phyloP scores from a whole-genome alignment of 148 eudicot species.

The Chenopodium formosanum region DNA sequence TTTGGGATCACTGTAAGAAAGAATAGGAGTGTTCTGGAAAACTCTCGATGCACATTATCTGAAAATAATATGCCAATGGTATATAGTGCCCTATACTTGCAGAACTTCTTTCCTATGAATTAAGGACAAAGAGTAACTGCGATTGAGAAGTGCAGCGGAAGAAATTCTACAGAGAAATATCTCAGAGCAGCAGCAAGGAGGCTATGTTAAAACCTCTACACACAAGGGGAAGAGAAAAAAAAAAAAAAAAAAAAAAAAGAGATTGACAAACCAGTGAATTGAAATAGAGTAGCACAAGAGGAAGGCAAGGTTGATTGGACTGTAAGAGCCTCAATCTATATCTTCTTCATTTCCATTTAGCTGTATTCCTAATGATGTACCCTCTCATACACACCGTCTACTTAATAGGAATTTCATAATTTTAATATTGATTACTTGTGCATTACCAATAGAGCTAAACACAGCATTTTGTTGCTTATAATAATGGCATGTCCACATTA shows the following conservation, averaged over 20 bases:
- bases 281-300: not conserved
- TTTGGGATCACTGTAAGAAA: too few relatives aligned
- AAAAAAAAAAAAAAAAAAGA: too few relatives aligned
- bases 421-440: not conserved
- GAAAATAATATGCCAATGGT: too few relatives aligned
- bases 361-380: not conserved
- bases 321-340: not conserved
- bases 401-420: not conserved
- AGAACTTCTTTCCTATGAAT: too few relatives aligned
- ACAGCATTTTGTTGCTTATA: not conserved
- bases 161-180: too few relatives aligned
- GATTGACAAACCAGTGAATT: not conserved
- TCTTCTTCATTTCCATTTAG: not conserved
- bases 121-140: too few relatives aligned
- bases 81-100: too few relatives aligned
- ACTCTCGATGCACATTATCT: too few relatives aligned
- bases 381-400: not conserved
- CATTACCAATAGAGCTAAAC: not conserved
- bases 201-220: not conserved
- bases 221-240: not conserved
- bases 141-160: too few relatives aligned
- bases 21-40: too few relatives aligned
- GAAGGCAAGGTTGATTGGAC: not conserved
- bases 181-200: not conserved
- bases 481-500: not conserved